Base-by-base conservation (phyloP, 1,284 basidiomycete genomes). In the Tausonia pullulans region DNA sequence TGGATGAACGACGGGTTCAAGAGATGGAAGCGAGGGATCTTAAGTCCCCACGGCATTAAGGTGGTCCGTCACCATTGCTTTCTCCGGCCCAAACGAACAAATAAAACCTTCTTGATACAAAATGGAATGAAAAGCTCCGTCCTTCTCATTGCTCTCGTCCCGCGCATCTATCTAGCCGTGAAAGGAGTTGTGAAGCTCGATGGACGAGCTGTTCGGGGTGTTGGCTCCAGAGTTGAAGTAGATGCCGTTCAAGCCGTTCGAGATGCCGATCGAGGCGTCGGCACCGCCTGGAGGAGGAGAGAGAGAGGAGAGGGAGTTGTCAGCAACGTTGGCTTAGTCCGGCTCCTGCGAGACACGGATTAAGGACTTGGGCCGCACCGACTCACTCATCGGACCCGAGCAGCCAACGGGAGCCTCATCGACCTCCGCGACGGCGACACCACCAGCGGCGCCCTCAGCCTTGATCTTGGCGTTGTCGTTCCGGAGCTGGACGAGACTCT, bases 381-480 rank as follows among this genome's bases (percentile, higher is more conserved):
- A 71, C 74, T 70, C 66, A 75, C 74, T 76, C 75, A 77, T 75
- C 4, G 75, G 75, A 41, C 76, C 77, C 39, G 65, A 72, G 66
- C 75, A 77, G n/a, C 71, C 70, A 10, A 69, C 67, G 16, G 68
- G 67, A 14, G 70, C 57, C 54, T 68, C 69, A 58, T 72, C 69
- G 7, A 69, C 68, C 61, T 71, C 68, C 64, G 72, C 70, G 43
- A 71, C 67, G 40, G 48, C 58, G 0, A 10, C 44, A 14, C 67
- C 67, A 10, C 45, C 46, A 39, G 13, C 39, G 14, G 50, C 67
- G 67, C 59, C 57, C 69, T 46, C 56, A 76, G 41, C 71, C 73
- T 78, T 78, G 49, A 73, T 71, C 78, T 93, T 92, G 48, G 84
- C 83, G 72, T 91, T 90, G 74, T 98, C 95, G 58, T 87, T 87